Evolutionary conservation across 2,329 filamentous ascomycete species (phyloP), one percentile per base, ranked within the genome.

Genomic region (Aspergillus pseudotamarii): DNA sequence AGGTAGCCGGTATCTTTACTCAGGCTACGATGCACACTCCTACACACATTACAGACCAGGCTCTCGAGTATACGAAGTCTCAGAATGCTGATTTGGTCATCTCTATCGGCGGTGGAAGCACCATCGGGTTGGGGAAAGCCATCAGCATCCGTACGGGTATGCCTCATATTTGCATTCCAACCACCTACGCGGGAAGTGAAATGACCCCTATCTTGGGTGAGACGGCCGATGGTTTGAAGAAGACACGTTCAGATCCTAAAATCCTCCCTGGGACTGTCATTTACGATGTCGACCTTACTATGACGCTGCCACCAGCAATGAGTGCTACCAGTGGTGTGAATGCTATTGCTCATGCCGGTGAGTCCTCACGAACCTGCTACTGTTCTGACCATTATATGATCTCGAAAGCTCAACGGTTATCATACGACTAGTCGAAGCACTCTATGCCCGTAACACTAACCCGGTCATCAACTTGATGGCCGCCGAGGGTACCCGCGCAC

Each of bases 171-270:
- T 87, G 84, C 68, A 84, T 88, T 56, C 85, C 86, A n/a, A 88
- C 86, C 2, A 87, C 86, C 0, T 88, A 88, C 70, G 83, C 86
- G 6, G 85, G 85, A 4, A 86, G 84, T 64, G 88, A 90, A 71
- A 87, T 90, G 82, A 89, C 88, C 3, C 85, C 87, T 0, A 88
- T 89, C 54, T 75, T 90, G 14, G 88, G 88, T 2, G 86, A 90
- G 76, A 89, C 86, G 0, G 78, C 80, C 14, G 81, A 85, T 59
- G 86, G 87, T 0, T 71, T 79, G 62, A 89, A 90, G 76, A 84
- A 82, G 61, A 89, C 87, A 4, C 78, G 82, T 34, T 80, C 76
- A 5, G 86, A 89, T 72, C 82, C 84, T 1, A 85, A 83, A 72
- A 88, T 89, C 60, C 76, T 89, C 23, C 88, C 88, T 0, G 81